Conservation (phyloP, 2,329 filamentous ascomycete genomes). For the Aspergillus sp. region DNA sequence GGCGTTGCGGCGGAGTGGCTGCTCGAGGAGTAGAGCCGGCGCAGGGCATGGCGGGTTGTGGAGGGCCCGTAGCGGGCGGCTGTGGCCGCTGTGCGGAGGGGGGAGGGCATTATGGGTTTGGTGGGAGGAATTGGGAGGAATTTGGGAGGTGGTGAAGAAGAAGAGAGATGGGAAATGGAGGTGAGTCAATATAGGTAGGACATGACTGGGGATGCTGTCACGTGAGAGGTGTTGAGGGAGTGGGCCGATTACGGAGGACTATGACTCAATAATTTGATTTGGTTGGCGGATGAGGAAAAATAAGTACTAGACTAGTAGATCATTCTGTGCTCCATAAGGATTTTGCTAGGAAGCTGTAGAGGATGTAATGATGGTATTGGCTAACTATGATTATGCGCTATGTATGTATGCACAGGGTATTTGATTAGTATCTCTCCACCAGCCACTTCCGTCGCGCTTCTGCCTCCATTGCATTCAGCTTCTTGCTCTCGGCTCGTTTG, state of each 20-base stretch:
- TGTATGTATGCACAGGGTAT: not conserved
- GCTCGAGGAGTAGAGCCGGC: conserved; percentile 38
- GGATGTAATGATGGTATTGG: not conserved
- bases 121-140: not conserved
- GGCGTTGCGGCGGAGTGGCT: conserved; percentile 32
- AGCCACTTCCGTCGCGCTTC: conserved; percentile 39
- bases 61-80: conserved; percentile 24
- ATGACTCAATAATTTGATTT: not conserved
- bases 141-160: not conserved
- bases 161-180: not conserved
- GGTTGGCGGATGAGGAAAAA: not conserved
- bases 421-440: conserved; percentile 39
- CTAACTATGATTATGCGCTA: not conserved
- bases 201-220: not conserved
- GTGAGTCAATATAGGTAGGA: not conserved
- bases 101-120: conserved; percentile 27
- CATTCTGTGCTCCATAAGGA: too few species aligned
- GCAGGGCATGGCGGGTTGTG: conserved; percentile 21
- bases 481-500: conserved; percentile 37
- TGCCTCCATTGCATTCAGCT: conserved; percentile 34
- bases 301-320: too few species aligned
- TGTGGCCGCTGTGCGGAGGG: conserved; percentile 29
- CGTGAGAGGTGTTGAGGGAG: not conserved
- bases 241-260: not conserved
- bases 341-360: too few species aligned